Evolutionary conservation across 208 protist species (phyloP).

Genomic region (Zelonia costaricensis): DNA sequence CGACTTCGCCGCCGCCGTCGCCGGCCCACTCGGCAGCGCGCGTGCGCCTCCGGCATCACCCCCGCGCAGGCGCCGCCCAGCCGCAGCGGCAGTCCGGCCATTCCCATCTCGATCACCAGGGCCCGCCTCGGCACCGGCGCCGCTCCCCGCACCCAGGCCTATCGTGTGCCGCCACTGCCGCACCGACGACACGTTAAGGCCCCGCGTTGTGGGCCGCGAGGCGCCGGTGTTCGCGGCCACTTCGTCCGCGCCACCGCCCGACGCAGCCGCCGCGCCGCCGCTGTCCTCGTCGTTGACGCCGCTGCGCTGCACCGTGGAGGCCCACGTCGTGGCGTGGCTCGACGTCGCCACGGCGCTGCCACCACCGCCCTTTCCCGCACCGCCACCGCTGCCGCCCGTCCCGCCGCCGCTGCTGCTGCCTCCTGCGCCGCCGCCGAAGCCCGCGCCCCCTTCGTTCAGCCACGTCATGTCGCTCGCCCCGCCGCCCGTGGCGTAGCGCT

Average conservation of each 20-base stretch:
- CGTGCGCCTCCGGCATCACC: neutral
- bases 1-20: slow-evolving; percentile 6
- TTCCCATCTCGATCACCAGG: slow-evolving; percentile 7
- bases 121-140: slow-evolving; percentile 10
- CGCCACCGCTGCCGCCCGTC: slow-evolving; percentile 5
- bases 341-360: slow-evolving; percentile 3
- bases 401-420: neutral
- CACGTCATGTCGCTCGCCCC: slow-evolving; percentile 1
- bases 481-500: slow-evolving; percentile 10
- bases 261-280: neutral
- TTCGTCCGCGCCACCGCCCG: slow-evolving; percentile 5
- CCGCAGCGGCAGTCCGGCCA: neutral
- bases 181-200: slow-evolving; percentile 62
- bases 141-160: slow-evolving; percentile 9
- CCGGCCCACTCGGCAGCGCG: neutral
- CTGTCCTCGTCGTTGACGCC: neutral
- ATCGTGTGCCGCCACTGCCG: slow-evolving; percentile 61
- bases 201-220: slow-evolving; percentile 58
- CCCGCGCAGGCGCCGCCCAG: slow-evolving; percentile 1
- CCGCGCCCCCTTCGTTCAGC: neutral
- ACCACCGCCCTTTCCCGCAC: slow-evolving; percentile 4
- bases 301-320: slow-evolving; percentile 13
- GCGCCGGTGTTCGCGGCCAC: slow-evolving; percentile 8
- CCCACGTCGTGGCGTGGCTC: slow-evolving; percentile 14
- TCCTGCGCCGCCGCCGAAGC: neutral